Base-by-base conservation (phyloP, 2,329 filamentous ascomycete genomes). In the Botrytis byssoidea region DNA sequence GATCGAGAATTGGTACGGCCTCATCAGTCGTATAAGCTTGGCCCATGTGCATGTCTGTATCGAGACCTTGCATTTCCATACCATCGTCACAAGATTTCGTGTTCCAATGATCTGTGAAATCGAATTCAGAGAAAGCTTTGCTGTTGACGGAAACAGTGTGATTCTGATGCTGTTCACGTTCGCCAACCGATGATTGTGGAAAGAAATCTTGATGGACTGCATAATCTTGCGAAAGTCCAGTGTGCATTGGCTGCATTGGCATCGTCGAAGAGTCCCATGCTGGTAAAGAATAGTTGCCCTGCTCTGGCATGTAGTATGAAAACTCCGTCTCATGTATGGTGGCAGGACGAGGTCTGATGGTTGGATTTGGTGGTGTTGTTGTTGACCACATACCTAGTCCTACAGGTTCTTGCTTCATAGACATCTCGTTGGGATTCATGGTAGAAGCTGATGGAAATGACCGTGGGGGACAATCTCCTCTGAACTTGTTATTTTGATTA, bases 11-110 rank as follows among this genome's bases (percentile, higher is more conserved):
- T 20, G 89, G 88, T 75, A 91, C 87, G 71, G 86, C 86, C 76
- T 91, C 89, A 76, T 91, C 89, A 8, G 88, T 85, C 9, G 88
- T 88, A 80, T 87, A 90, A 10, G 88, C 88, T 79, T 90, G 89
- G 68, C 88, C 88, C 77, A 91, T 90, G 77, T 82, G 81, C 83
- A 89, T 87, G 51, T 91, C 89, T 20, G 84, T 81, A 57, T 90
- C 88, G 70, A 90, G 80, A 65, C 82, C 83, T 35, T 87, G 85
- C 68, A 90, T 83, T 48, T 90, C 88, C 66, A 89, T 82, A 71
- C 82, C 85, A 71, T 90, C 88, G 69, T 89, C 88, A 76, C 85
- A 88, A 25, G 86, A 82, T 80, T 90, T 90, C 55, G 87, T 83
- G 68, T 83, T 83, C 88, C 88, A 88, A 32, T 82, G 80, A 76